Evolutionary conservation across 768 basidiomycete genomes (phyloP).

Genomic region (Lepiota subincarnata): DNA sequence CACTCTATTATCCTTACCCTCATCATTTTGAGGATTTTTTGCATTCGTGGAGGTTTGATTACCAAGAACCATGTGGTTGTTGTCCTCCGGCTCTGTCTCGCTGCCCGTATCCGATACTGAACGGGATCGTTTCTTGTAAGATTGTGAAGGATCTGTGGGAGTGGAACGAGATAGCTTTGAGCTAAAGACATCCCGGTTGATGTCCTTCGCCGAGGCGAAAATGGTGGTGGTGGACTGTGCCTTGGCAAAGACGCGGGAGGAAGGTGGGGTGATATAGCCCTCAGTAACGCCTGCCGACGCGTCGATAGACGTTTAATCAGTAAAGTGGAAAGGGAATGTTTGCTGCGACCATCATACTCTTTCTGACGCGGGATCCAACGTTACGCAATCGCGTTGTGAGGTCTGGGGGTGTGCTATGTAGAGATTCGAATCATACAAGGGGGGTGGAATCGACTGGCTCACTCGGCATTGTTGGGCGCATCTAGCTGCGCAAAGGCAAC

Average conservation of each 20-base stretch:
- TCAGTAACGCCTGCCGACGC: conserved; percentile 49
- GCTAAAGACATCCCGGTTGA: conserved; percentile 42
- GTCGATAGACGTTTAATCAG: conserved; percentile 26
- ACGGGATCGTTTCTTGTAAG: conserved; percentile 33
- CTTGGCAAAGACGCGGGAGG: conserved; percentile 33
- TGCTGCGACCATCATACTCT: conserved; percentile 38
- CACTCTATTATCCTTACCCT: neutral
- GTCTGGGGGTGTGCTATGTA: conserved; percentile 41
- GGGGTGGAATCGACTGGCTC: neutral
- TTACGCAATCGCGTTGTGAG: conserved; percentile 51
- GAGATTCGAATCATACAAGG: neutral
- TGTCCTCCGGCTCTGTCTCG: conserved; percentile 11
- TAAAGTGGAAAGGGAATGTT: conserved; percentile 4
- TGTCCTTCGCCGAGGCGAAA: conserved; percentile 56
- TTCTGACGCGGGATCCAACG: conserved; percentile 54
- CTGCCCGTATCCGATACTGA: conserved; percentile 22
- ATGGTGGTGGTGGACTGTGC: conserved; percentile 37
- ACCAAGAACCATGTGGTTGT: neutral
- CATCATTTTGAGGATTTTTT: neutral
- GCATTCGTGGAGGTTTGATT: neutral
- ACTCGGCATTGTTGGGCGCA: conserved; percentile 4
- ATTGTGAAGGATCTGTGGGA: conserved; percentile 10
- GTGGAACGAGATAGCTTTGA: conserved; percentile 14
- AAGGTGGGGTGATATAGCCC: conserved; percentile 45
- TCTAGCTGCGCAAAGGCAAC: neutral